A percentile compares a stretch with the other conserved stretches of the same genome.
Evolutionary conservation across 768 basidiomycete genomes (phyloP).

Genomic region (Russula virescens): DNA sequence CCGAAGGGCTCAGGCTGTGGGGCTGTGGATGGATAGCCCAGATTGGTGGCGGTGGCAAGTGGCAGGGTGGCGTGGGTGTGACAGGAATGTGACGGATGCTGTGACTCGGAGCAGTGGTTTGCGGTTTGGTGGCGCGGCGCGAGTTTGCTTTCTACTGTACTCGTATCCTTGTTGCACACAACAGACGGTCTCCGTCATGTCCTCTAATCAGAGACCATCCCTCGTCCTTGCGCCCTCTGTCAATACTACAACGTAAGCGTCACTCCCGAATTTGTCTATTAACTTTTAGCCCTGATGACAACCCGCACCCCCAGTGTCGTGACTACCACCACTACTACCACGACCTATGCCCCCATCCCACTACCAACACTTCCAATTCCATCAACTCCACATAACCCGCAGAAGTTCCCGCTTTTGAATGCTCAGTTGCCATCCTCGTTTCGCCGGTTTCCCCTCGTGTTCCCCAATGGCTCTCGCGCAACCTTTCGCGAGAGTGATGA

Average conservation of each 20-base stretch:
- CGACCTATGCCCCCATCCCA: conserved; percentile 83
- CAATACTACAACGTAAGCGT: conserved; percentile 74
- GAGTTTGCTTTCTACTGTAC: no score
- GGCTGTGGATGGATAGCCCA: no score
- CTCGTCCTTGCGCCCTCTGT: conserved; percentile 75
- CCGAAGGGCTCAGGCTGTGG: no score
- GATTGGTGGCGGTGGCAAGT: no score
- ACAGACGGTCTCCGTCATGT: conserved; percentile 41
- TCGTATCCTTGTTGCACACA: no score
- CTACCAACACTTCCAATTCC: conserved; percentile 70
- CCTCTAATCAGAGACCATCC: conserved; percentile 55
- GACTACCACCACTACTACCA: conserved; percentile 89
- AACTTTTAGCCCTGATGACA: background rate
- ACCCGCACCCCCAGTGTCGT: conserved; percentile 53
- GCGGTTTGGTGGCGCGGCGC: background rate
- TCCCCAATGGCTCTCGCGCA: conserved; percentile 75
- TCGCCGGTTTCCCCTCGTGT: conserved; percentile 69
- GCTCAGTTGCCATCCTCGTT: conserved; percentile 68
- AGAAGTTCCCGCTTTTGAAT: conserved; percentile 72
- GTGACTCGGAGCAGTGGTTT: background rate
- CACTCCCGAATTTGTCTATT: background rate
- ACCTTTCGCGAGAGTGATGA: conserved; percentile 66
- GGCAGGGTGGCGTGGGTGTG: background rate
- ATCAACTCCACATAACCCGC: conserved; percentile 66
- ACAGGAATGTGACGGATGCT: background rate